Conservation (phyloP, 2,329 filamentous ascomycete genomes). For the Cyanodermella asteris region DNA sequence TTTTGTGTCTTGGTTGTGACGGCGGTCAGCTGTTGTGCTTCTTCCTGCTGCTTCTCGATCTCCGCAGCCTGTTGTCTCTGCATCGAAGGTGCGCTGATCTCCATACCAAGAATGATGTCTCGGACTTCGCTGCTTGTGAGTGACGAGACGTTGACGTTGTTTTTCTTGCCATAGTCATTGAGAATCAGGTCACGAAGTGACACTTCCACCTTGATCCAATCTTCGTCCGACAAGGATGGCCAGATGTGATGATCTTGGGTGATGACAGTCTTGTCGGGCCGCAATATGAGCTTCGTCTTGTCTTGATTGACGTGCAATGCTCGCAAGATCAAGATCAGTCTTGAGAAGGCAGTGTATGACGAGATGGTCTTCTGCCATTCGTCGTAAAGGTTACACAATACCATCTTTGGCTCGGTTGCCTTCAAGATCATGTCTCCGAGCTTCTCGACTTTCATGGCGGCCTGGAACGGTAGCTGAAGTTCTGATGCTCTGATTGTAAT, state of each 20-base stretch:
- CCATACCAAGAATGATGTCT: slow-evolving; percentile 98
- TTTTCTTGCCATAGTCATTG: slow-evolving; percentile 99
- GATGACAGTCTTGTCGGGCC: slow-evolving; percentile 94
- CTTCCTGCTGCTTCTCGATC: slow-evolving; percentile 96
- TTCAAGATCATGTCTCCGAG: slow-evolving; percentile 96
- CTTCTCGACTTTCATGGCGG: slow-evolving; percentile 99
- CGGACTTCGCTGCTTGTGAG: slow-evolving; percentile 91
- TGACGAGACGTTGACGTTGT: slow-evolving; percentile 96
- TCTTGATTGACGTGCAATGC: slow-evolving; percentile 94
- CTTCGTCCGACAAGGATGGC: slow-evolving; percentile 82
- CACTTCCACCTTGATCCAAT: slow-evolving; percentile 99
- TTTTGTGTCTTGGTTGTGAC: slow-evolving; percentile 98
- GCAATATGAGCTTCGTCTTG: slow-evolving; percentile 87
- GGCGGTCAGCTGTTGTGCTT: slow-evolving; percentile 87
- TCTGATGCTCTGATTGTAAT: slow-evolving; percentile 97
- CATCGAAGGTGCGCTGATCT: slow-evolving; percentile 93
- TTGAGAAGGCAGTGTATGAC: slow-evolving; percentile 94
- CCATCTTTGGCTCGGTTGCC: slow-evolving; percentile 98
- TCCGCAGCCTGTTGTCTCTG: slow-evolving; percentile 96
- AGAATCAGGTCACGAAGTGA: slow-evolving; percentile 86
- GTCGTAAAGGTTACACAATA: slow-evolving; percentile 95
- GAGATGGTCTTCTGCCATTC: slow-evolving; percentile 98
- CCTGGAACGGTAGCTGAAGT: slow-evolving; percentile 92
- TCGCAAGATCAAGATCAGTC: slow-evolving; percentile 77
- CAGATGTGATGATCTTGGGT: slow-evolving; percentile 98